phyloP scores from a whole-genome alignment of 345 rosid genomes.

The Citrus australasica region DNA sequence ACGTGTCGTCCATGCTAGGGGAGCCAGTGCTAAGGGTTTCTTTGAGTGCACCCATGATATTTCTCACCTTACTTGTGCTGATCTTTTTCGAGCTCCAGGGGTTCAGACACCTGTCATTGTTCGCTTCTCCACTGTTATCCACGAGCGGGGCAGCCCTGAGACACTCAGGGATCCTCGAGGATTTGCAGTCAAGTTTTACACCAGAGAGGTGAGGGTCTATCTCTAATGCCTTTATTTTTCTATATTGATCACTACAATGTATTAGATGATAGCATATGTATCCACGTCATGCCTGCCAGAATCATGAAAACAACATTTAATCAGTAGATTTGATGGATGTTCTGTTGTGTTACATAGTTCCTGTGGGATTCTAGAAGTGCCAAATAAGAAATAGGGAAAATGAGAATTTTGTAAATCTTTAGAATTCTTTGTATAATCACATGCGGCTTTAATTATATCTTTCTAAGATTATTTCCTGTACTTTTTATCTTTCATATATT shows the following conservation, averaged over 20 bases:
- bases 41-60: conserved; percentile 95
- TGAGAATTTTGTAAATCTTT: neutral
- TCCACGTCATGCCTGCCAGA: neutral
- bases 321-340: neutral
- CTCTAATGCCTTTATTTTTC: neutral
- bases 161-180: conserved; percentile 96
- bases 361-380: no score
- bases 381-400: neutral
- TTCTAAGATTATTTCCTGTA: neutral
- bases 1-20: conserved; percentile 96
- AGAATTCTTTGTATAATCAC: neutral
- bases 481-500: neutral
- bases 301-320: neutral
- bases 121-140: conserved; percentile 96
- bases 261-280: neutral
- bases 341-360: neutral
- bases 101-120: conserved; percentile 93
- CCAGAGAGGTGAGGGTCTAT: conserved; percentile 69
- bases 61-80: conserved; percentile 77
- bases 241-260: neutral
- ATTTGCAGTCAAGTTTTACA: conserved; percentile 96
- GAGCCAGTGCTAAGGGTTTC: conserved; percentile 98
- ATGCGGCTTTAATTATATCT: neutral
- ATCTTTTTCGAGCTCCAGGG: conserved; percentile 89
- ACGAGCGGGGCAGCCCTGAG: conserved; percentile 99